A percentile compares a stretch with the other conserved stretches of the same genome.
Evolutionary conservation across 441 rosid species (phyloP).

Genomic region (Populus trichocarpa): DNA sequence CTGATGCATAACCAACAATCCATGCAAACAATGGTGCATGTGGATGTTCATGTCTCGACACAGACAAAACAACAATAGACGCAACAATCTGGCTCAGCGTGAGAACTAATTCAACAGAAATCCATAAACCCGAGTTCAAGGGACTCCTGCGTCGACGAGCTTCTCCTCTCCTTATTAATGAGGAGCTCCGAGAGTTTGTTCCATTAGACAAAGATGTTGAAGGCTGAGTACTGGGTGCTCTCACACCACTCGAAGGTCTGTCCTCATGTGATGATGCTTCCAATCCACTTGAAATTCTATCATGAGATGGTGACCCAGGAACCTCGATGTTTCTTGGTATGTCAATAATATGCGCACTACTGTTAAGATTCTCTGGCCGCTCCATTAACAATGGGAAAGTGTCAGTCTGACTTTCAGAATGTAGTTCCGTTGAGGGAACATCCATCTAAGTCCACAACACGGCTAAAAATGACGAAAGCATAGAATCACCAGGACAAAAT

Average conservation of each 20-base stretch:
- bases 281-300: constrained; percentile 51
- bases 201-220: constrained; percentile 43
- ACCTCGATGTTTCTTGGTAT: constrained; percentile 43
- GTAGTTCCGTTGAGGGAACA: constrained; percentile 49
- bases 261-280: constrained; percentile 53
- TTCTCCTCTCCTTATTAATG: constrained; percentile 52
- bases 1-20: constrained; percentile 93
- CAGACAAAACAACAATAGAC: constrained; percentile 64
- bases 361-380: constrained; percentile 33
- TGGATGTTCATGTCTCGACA: constrained; percentile 75
- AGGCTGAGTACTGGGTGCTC: constrained; percentile 35
- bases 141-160: constrained; percentile 80
- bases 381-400: constrained; percentile 66
- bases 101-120: constrained; percentile 74
- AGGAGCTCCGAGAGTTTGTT: constrained; percentile 44
- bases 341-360: constrained; percentile 61
- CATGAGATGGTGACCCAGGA: constrained; percentile 45
- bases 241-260: constrained; percentile 37
- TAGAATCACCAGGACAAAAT: constrained; percentile 30
- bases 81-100: constrained; percentile 88
- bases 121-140: constrained; percentile 88
- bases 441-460: constrained; percentile 65
- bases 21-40: constrained; percentile 78
- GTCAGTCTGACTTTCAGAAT: constrained; percentile 35
- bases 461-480: constrained; percentile 28